Evolutionary conservation across 768 basidiomycete genomes (phyloP), one percentile per base, ranked within the genome.

Genomic region (Piloderma croceum): DNA sequence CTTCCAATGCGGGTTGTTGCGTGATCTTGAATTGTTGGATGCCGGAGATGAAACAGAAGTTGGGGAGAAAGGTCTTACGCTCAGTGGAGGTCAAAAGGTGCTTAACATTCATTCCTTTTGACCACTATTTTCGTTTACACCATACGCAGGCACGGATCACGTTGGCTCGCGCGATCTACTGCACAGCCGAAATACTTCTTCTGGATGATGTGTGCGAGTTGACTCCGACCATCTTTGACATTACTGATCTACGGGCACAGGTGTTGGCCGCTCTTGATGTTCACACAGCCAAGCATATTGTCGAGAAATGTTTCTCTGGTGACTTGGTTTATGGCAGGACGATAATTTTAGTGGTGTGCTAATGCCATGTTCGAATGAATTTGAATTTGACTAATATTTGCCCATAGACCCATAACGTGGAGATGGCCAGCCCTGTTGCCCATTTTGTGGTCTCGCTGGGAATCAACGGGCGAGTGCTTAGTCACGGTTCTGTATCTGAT

Each of bases 391-490:
- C 22, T 12, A 15, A 20, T 33, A 13, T 29, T 10, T 3, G 11
- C 12, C 22, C 12, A 3, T 38, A 63, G 58, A 64, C 63, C 1
- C 63, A 64, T 35, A 58, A 64, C 24, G 54, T 64, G 4, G 53
- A 52, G 6, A 50, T 64, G 49, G 51, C 49, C 6, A 49, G 43
- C 37, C 45, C 33, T 22, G 52, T 46, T 18, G 55, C 47, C 24
- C 27, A 70, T 12, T 76, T 73, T 42, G 71, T 81, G 6, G 71
- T 84, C 10, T 73, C 76, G 1, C 46, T 85, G 19, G 68, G 69
- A 18, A 38, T 48, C 1, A 74, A 83, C 44, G 83, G 83, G 1
- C 65, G 69, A 0, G 63, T 80, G 18, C 53, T 56, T 7, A 66
- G 68, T 32, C 68, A 72, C 45, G 77, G 74, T 4, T 63, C 74